Evolutionary conservation across 2,329 filamentous ascomycete species (phyloP), one percentile per base, ranked within the genome.

Genomic region (Tolypocladium ovalisporum): DNA sequence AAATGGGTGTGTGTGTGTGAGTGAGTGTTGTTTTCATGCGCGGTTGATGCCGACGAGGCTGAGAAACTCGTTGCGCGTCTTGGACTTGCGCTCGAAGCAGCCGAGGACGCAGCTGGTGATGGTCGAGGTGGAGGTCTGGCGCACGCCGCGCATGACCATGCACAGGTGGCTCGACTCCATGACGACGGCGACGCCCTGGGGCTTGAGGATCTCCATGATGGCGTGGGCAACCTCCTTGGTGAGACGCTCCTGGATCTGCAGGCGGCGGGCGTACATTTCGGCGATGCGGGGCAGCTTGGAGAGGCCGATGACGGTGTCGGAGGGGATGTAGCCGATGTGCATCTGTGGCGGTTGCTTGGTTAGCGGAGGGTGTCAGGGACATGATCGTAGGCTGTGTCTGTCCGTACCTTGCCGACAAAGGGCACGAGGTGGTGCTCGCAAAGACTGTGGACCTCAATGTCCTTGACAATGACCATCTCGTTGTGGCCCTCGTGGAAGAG

Each of bases 91-190:
- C 68, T 96, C 87, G 79, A 99, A 96, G 67, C 91, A 92, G 42
- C 94, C 94, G n/a, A 97, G 82, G 75, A 99, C 95, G 71, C 93
- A 97, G 76, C 91, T 97, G 22, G 94, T 99, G 40, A 95, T 94
- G 8, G 94, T 97, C 22, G 83, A 88, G 54, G 89, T 86, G 44
- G 81, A 83, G 0, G 90, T 91, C 79, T 99, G 97, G 70, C 97
- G 84, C 12, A 99, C 93, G n/a, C 94, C 94, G 52, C 94, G 85
- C 92, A 97, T 97, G 19, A 96, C 91, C 93, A 97, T 99, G 78
- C 94, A 99, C 52, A 97, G 78, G 75, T 99, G 94, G 67, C 85
- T 92, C 17, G 90, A 95, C 69, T 99, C 94, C 87, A 99, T 96
- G 59, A 99, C 93, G 2, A 99, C 94, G 24, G 90, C 93, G 2